A percentile compares a stretch with the other conserved stretches of the same genome.
Evolutionary conservation across 2,329 filamentous ascomycete species (phyloP).

Genomic region (Hypocrella siamensis): DNA sequence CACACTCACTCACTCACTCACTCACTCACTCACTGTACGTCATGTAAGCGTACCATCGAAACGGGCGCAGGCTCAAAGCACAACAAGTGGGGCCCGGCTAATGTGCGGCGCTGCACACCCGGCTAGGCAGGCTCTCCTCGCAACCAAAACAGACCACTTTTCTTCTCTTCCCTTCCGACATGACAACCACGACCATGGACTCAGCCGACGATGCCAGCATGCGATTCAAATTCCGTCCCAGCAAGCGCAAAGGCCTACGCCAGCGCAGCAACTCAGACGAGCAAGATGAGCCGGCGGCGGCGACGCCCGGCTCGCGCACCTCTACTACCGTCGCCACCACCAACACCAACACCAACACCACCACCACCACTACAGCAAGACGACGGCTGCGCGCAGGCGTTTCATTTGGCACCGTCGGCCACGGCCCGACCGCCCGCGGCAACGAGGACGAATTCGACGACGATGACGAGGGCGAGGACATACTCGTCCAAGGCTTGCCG

Average conservation of each 20-base stretch:
- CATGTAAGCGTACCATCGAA: no score
- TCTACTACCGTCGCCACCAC: slow-evolving; percentile 42
- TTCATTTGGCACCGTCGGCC: no score
- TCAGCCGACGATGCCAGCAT: slow-evolving; percentile 7
- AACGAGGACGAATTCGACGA: slow-evolving; percentile 16
- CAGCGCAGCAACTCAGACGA: slow-evolving; percentile 25
- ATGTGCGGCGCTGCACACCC: not conserved
- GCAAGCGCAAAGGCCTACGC: slow-evolving; percentile 43
- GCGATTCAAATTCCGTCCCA: slow-evolving; percentile 34
- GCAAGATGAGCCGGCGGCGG: slow-evolving; percentile 11
- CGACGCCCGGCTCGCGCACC: not conserved
- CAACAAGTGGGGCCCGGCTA: not conserved
- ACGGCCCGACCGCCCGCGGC: no score
- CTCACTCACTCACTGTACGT: no score
- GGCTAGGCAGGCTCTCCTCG: no score
- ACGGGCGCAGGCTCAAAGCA: no score
- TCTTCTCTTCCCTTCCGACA: not conserved
- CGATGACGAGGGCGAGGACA: slow-evolving; percentile 15
- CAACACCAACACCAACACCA: slow-evolving; percentile 8
- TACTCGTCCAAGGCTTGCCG: slow-evolving; percentile 12
- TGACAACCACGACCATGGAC: slow-evolving; percentile 11
- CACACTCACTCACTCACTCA: no score
- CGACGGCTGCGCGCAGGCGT: no score
- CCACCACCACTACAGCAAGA: no score
- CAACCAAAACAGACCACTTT: not conserved